Percentiles rank a stretch among this genome's conserved stretches.
Evolutionary conservation across 176 grass and related monocot species (phyloP).

Genomic region (Triticum urartu): DNA sequence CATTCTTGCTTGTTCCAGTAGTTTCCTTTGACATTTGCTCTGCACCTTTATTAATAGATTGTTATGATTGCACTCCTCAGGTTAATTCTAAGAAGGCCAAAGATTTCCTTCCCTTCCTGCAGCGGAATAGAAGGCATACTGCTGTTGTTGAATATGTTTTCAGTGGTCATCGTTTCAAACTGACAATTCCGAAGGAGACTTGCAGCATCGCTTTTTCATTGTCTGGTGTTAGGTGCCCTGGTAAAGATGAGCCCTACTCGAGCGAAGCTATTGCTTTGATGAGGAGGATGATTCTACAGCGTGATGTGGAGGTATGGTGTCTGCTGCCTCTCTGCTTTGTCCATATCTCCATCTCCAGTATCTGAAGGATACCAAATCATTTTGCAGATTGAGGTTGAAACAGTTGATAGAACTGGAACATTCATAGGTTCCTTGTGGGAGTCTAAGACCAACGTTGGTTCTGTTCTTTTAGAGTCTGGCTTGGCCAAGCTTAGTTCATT

Average conservation of each 20-base stretch:
- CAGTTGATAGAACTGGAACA: constrained; percentile 88
- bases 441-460: constrained; percentile 76
- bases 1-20: not conserved
- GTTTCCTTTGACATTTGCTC: not conserved
- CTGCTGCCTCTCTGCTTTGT: not conserved
- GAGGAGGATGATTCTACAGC: constrained; percentile 86
- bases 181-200: constrained; percentile 95
- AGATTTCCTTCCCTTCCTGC: constrained; percentile 94
- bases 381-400: constrained; percentile 92
- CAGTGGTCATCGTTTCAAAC: constrained; percentile 94
- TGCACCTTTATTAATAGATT: constrained; percentile 11
- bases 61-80: constrained; percentile 28
- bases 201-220: constrained; percentile 96
- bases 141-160: constrained; percentile 97
- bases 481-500: constrained; percentile 84
- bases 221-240: constrained; percentile 93
- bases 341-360: not conserved
- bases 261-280: constrained; percentile 97
- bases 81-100: constrained; percentile 80
- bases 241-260: constrained; percentile 78
- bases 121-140: constrained; percentile 70
- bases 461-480: constrained; percentile 80
- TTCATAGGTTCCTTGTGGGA: constrained; percentile 94
- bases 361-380: constrained; percentile 12
- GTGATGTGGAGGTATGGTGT: constrained; percentile 75